phyloP scores from a whole-genome alignment of 2,329 filamentous ascomycete species.

The Aspergillus clavatus region DNA sequence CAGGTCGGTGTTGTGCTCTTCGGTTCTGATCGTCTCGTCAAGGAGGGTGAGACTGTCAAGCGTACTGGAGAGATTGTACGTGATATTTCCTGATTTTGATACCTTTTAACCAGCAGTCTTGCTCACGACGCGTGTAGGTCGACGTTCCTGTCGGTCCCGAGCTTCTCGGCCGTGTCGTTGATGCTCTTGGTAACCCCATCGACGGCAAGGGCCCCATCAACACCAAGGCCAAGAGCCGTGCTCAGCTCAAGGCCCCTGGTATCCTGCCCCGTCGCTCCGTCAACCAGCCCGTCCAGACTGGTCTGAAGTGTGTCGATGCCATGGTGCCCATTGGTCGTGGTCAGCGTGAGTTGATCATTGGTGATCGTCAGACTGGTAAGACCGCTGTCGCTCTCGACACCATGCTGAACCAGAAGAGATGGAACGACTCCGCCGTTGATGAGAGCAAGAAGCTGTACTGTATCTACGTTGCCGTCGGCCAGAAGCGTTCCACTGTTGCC shows the following conservation, averaged over 20 bases:
- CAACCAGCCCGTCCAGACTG: slow-evolving; percentile 98
- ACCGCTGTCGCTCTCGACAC: slow-evolving; percentile 96
- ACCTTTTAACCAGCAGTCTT: slow-evolving; percentile 1
- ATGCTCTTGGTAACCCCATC: slow-evolving; percentile 98
- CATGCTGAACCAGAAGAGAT: slow-evolving; percentile 99
- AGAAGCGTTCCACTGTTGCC: slow-evolving; percentile 99
- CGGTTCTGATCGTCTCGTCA: slow-evolving; percentile 99
- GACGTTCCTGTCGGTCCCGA: slow-evolving; percentile 91
- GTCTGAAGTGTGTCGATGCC: slow-evolving; percentile 97
- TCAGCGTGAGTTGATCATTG: slow-evolving; percentile 99
- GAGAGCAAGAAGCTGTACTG: slow-evolving; percentile 99
- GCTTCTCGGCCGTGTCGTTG: slow-evolving; percentile 95
- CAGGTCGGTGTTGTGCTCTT: slow-evolving; percentile 99
- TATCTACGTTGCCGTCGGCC: slow-evolving; percentile 96
- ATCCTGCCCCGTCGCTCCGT: slow-evolving; percentile 96
- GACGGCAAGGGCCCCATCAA: slow-evolving; percentile 98
- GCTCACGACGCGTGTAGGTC: slow-evolving; percentile 55
- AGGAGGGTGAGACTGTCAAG: slow-evolving; percentile 99
- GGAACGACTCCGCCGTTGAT: slow-evolving; percentile 80
- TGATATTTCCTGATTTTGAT: slow-evolving; percentile 20
- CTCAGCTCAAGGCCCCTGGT: slow-evolving; percentile 97
- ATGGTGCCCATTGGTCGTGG: slow-evolving; percentile 99
- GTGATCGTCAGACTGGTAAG: slow-evolving; percentile 99
- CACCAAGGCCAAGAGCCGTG: slow-evolving; percentile 86
- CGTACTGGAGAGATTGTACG: slow-evolving; percentile 98